Percentiles rank a stretch among this genome's conserved stretches.
These are phyloP conservation scores for Actinomortierella ambigua DNA, from an alignment of 371 early-diverging fungal species.

Conservation along the genomic window DNA sequence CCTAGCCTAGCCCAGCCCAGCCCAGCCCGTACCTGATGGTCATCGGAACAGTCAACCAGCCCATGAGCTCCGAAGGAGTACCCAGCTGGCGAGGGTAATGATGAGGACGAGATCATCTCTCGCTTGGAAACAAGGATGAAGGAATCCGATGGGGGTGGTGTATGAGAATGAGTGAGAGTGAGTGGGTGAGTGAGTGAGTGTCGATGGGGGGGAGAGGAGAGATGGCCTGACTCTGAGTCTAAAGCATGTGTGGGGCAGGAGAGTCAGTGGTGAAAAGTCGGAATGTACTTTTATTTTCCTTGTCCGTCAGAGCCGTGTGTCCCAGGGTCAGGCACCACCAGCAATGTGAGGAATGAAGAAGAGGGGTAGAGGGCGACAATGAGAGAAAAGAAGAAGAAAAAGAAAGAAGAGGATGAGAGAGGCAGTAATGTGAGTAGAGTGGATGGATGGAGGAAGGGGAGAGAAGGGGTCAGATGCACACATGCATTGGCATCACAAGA, in stretches of 20 bases:
- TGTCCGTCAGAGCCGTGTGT: background rate
- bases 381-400: background rate
- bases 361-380: background rate
- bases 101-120: constrained; percentile 37
- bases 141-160: background rate
- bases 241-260: no score
- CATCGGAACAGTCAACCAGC: constrained; percentile 10
- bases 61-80: constrained; percentile 43
- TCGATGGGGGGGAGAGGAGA: background rate
- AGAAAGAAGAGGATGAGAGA: background rate
- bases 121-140: constrained; percentile 2
- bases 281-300: background rate
- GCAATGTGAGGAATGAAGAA: background rate
- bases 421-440: no score
- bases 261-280: background rate
- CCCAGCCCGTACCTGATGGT: constrained; percentile 1
- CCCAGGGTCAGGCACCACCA: background rate
- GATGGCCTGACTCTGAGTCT: background rate
- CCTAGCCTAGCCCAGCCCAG: no score
- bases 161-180: background rate
- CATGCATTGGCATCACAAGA: no score
- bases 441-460: no score
- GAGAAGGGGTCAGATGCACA: no score
- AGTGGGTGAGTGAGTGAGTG: background rate
- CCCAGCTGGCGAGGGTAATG: constrained; percentile 37